Percentiles rank a stretch among this genome's conserved stretches.
These are phyloP conservation scores for Nakazawaea siamensis DNA, from an alignment of 805 yeast genomes.

Conservation along the genomic window DNA sequence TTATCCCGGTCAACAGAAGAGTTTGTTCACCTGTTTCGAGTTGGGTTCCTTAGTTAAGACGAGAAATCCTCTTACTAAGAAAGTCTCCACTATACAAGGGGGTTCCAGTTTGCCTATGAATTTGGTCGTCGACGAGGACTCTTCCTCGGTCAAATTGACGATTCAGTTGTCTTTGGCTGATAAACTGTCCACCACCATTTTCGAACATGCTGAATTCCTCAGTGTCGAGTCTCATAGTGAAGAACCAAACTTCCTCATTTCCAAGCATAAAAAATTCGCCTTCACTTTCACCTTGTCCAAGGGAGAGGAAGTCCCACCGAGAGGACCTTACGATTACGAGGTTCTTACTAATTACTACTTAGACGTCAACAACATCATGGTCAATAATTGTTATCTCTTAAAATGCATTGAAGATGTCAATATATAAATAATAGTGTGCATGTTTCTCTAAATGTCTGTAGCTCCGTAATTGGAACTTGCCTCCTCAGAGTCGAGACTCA, in stretches of 20 bases:
- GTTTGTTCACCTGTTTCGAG: slow-evolving; percentile 11
- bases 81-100: slow-evolving; percentile 1
- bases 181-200: not conserved
- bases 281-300: slow-evolving; percentile 14
- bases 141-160: slow-evolving; percentile 15
- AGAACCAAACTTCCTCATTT: slow-evolving; percentile 3
- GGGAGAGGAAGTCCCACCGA: slow-evolving; percentile 18
- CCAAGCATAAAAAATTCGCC: slow-evolving; percentile 7
- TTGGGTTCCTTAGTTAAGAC: slow-evolving; percentile 15
- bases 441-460: not conserved
- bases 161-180: slow-evolving; percentile 14
- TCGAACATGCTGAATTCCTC: slow-evolving; percentile 4
- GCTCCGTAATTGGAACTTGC: too few species aligned
- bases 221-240: too few species aligned
- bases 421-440: not conserved
- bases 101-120: slow-evolving; percentile 6
- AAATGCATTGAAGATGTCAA: slow-evolving; percentile 10
- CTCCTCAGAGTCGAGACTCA: too few species aligned
- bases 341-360: slow-evolving; percentile 16
- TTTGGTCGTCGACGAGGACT: slow-evolving; percentile 19
- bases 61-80: slow-evolving; percentile 15
- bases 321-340: slow-evolving; percentile 20
- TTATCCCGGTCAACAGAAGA: not conserved
- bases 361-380: slow-evolving; percentile 14
- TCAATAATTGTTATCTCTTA: slow-evolving; percentile 17